These are phyloP conservation scores for Capsicum rhomboideum DNA, from an alignment of 257 asterid species.

Conservation along the genomic window DNA sequence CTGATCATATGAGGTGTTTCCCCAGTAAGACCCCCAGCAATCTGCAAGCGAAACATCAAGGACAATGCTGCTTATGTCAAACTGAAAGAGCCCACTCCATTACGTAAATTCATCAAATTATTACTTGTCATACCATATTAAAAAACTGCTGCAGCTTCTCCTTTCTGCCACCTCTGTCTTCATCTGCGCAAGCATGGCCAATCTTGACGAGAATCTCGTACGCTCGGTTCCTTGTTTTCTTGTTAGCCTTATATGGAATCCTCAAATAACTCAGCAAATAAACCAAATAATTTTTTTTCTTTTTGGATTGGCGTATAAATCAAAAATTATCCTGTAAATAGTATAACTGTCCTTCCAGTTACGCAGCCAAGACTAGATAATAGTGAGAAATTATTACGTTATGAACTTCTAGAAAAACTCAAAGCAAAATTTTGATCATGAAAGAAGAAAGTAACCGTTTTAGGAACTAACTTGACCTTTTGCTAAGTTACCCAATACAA, in stretches of 20 bases:
- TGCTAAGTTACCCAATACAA: not conserved
- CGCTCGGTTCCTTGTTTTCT: slow-evolving; percentile 87
- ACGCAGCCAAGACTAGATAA: not conserved
- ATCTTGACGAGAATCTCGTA: slow-evolving; percentile 87
- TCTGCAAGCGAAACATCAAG: slow-evolving; percentile 28
- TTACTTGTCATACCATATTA: slow-evolving; percentile 47
- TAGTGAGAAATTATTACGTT: not conserved
- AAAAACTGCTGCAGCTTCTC: slow-evolving; percentile 56
- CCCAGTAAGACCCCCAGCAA: slow-evolving; percentile 90
- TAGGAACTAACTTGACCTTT: not conserved
- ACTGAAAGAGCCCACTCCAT: not conserved
- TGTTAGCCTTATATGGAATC: slow-evolving; percentile 48
- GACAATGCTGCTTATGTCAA: not conserved
- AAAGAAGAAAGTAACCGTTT: not conserved
- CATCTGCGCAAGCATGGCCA: slow-evolving; percentile 83
- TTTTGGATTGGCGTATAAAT: no score
- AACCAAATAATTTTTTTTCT: not conserved
- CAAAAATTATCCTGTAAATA: not conserved
- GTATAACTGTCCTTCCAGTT: not conserved
- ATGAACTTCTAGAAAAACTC: not conserved
- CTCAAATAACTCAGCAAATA: not conserved
- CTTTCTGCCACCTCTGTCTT: slow-evolving; percentile 54
- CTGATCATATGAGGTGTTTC: slow-evolving; percentile 92
- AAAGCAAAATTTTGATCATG: not conserved
- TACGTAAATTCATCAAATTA: not conserved